A percentile compares a stretch with the other conserved stretches of the same genome.
phyloP scores from a whole-genome alignment of 352 stramenopile species.

The Halophytophthora batemanensis region DNA sequence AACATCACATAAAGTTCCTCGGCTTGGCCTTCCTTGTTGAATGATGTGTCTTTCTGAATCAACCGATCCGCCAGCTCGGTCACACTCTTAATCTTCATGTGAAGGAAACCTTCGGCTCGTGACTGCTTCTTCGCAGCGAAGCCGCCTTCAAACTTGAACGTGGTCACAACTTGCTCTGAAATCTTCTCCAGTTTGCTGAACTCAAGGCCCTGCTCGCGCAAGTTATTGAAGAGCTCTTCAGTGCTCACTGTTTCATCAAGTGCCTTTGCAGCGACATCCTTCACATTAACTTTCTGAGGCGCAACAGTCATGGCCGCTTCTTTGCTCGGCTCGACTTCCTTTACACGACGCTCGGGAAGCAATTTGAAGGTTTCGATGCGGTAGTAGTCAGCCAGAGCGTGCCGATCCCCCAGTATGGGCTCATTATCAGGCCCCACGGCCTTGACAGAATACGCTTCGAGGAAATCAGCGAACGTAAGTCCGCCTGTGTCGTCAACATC shows the following conservation, averaged over 20 bases:
- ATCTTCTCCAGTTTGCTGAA: slow-evolving; percentile 51
- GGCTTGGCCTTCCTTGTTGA: slow-evolving; percentile 26
- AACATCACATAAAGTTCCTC: slow-evolving; percentile 53
- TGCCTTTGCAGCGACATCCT: slow-evolving; percentile 37
- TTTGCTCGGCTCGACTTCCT: slow-evolving; percentile 31
- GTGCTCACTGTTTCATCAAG: slow-evolving; percentile 39
- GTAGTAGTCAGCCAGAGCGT: slow-evolving; percentile 48
- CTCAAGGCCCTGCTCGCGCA: slow-evolving; percentile 35
- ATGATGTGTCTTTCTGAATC: slow-evolving; percentile 22
- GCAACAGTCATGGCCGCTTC: slow-evolving; percentile 44
- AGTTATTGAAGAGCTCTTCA: slow-evolving; percentile 48
- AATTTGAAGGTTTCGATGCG: slow-evolving; percentile 60
- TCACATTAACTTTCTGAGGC: slow-evolving; percentile 48
- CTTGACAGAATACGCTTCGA: slow-evolving; percentile 34
- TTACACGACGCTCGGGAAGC: slow-evolving; percentile 31
- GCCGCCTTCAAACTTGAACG: slow-evolving; percentile 26
- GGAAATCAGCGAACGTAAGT: slow-evolving; percentile 31
- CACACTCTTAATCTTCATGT: slow-evolving; percentile 37
- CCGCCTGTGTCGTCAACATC: slow-evolving; percentile 29
- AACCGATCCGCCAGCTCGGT: slow-evolving; percentile 36
- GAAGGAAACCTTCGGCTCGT: slow-evolving; percentile 31
- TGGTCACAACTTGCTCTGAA: slow-evolving; percentile 15
- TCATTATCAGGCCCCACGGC: not conserved
- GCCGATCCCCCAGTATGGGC: slow-evolving; percentile 33
- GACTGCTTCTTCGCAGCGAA: slow-evolving; percentile 29